Evolutionary conservation across 2,329 filamentous ascomycete genomes (phyloP).

Genomic region (Geosmithia putterillii): DNA sequence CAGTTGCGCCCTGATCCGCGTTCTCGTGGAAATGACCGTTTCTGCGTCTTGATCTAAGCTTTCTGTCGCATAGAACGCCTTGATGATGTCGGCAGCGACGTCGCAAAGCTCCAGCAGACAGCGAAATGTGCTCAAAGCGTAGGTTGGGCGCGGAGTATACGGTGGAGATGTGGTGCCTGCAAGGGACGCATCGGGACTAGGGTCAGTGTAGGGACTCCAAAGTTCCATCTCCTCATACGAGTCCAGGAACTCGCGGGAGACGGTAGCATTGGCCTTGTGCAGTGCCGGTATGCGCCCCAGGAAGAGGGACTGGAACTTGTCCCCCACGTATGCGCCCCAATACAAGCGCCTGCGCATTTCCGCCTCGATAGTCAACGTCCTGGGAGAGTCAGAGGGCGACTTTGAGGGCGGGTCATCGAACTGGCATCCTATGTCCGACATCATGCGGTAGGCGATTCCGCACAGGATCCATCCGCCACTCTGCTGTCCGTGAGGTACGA

Average conservation of each 20-base stretch:
- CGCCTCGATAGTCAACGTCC: background rate
- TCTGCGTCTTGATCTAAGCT: background rate
- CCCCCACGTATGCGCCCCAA: background rate
- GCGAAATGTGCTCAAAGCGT: background rate
- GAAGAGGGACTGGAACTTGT: background rate
- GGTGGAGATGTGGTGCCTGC: too few species aligned
- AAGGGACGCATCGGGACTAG: too few species aligned
- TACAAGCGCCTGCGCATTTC: background rate
- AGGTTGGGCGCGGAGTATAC: background rate
- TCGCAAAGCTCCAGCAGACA: background rate
- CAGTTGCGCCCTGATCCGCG: background rate
- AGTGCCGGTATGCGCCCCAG: background rate
- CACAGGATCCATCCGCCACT: background rate
- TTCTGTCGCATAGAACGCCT: background rate
- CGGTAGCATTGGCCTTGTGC: background rate
- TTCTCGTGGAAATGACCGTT: background rate
- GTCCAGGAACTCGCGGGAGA: background rate
- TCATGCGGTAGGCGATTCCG: too few species aligned
- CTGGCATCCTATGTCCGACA: too few species aligned
- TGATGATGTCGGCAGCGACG: background rate
- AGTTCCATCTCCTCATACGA: background rate
- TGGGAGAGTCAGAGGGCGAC: too few species aligned
- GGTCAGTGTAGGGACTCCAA: background rate
- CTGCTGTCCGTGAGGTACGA: too few species aligned
- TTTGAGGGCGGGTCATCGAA: too few species aligned